These are phyloP conservation scores for Saccharomycopsis fibuligera DNA, from an alignment of 805 yeast species.

Conservation along the genomic window DNA sequence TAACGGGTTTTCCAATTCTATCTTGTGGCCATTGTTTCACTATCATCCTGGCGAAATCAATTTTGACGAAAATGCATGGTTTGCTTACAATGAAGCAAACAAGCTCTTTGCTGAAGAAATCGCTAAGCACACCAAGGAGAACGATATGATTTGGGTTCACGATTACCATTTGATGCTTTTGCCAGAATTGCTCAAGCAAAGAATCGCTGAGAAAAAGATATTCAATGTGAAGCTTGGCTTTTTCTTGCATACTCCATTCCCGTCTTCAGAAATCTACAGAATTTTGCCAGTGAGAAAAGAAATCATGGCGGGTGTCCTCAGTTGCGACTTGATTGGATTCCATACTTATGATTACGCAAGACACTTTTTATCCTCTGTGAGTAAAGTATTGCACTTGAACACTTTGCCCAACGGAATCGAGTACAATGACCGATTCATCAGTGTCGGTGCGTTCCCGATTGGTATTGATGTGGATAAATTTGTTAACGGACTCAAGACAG, in stretches of 20 bases:
- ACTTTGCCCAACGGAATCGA: constrained; percentile 90
- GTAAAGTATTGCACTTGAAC: constrained; percentile 71
- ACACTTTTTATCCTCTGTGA: constrained; percentile 86
- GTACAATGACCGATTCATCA: constrained; percentile 66
- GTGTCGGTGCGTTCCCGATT: constrained; percentile 96
- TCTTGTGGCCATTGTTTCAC: constrained; percentile 96
- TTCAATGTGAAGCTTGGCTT: constrained; percentile 76
- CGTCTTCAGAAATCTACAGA: constrained; percentile 92
- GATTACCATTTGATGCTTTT: constrained; percentile 95
- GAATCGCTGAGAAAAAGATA: constrained; percentile 40
- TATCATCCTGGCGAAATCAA: constrained; percentile 99
- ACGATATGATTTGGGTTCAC: constrained; percentile 95
- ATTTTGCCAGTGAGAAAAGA: constrained; percentile 93
- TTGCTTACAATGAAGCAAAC: constrained; percentile 93
- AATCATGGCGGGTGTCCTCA: constrained; percentile 82
- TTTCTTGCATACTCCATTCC: constrained; percentile 96
- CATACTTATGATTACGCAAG: constrained; percentile 99
- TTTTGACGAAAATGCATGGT: constrained; percentile 97
- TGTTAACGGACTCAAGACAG: constrained; percentile 64
- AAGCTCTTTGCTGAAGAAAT: constrained; percentile 71
- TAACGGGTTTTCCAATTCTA: constrained; percentile 92
- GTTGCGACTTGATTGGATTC: constrained; percentile 93
- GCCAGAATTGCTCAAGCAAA: constrained; percentile 77
- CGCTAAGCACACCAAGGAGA: constrained; percentile 62
- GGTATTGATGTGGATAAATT: constrained; percentile 96